Base-by-base conservation (phyloP, 306 rosid genomes). In the Lablab purpureus region DNA sequence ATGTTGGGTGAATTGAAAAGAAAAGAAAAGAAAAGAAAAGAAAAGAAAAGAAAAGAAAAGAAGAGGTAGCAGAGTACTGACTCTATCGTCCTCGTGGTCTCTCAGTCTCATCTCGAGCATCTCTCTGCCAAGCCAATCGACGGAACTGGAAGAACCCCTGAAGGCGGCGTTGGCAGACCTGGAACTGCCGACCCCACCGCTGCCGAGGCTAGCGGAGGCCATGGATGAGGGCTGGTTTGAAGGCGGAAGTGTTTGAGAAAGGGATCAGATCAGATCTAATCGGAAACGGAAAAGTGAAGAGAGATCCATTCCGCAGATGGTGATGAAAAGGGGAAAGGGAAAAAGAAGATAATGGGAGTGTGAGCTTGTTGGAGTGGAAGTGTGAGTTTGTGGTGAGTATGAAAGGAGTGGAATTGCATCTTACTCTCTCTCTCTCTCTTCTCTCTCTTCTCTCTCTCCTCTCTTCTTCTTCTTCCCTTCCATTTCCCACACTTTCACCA, bases 111-210 rank as follows among this genome's bases (percentile, higher is more conserved):
- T 93, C 87, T 93, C 94, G 71, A 91, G 93, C 98, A 95, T 92
- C 94, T 95, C 99, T 80, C 96, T 90, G 4, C 97, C 98, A n/a
- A 95, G 94, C 99, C 99, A 95, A 80, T 95, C 99, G 40, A 95
- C 96, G 4, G 97, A 92, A 71, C 88, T 88, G 17, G 99, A 92
- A 2, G 99, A 91, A 76, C 86, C 91, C 82, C 96, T 91, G 66
- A 91, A 89, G 83, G 84, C 96, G 82, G 87, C 89, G 84, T 89
- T 88, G 79, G 63, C 87, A 74, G 99, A 90, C 91, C 99, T 92
- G 46, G 98, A 95, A 84, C 97, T 90, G 51, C 99, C 98, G 8
- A 77, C 93, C 74, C 94, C 98, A 28, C 98, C 94, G 79, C 87
- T 92, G 81, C 96, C 97, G 56, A 93, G 89, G 86, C 94, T 78